Base-by-base conservation (phyloP, 768 basidiomycete genomes). In the Mycena polygramma region DNA sequence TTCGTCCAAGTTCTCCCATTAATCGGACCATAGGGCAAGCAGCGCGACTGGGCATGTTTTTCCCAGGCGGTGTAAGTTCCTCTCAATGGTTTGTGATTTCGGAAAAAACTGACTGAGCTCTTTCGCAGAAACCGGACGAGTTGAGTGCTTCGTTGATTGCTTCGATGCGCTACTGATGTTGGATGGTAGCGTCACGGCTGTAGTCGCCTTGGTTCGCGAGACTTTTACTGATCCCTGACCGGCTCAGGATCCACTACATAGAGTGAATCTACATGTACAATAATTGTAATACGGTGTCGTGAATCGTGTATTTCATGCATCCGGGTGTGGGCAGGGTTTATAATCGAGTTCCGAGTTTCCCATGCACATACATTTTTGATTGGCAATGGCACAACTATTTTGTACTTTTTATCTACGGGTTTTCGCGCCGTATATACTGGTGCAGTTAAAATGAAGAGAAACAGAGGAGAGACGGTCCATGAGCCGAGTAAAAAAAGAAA, bases 111-210 rank as follows among this genome's bases (percentile, higher is more conserved):
- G 20, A 59, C 15, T 41, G 20, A 10, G 30, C 14, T 48, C 35
- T 7, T 57, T 36, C 36, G 8, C 52, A 73, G 72, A 73, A 73
- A 73, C 72, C 72, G 24, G 72, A 73, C 62, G 72, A 73, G 65
- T 69, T 66, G 57, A 66, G 61, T 59, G 7, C 14, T 5, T 51
- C n/a, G 57, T 37, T 53, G 17, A 8, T 36, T 22, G 1, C 26
- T 62, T n/a, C 36, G 24, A 19, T 53, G 37, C 20, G 14, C 37
- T 9, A 22, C 37, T 57, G 37, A 63, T 10, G 20, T 53, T 46
- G 41, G 15, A 49, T 53, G 19, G 35, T 39, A 72, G 70, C 39
- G 71, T 72, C 45, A 72, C 71, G 6, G 71, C 65, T 30, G 66
- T 72, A 1, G 71, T 72, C 14, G 71, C 71, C 24, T 49, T 72